phyloP scores from a whole-genome alignment of 352 stramenopile genomes.

The Globisporangium uncinulatum region DNA sequence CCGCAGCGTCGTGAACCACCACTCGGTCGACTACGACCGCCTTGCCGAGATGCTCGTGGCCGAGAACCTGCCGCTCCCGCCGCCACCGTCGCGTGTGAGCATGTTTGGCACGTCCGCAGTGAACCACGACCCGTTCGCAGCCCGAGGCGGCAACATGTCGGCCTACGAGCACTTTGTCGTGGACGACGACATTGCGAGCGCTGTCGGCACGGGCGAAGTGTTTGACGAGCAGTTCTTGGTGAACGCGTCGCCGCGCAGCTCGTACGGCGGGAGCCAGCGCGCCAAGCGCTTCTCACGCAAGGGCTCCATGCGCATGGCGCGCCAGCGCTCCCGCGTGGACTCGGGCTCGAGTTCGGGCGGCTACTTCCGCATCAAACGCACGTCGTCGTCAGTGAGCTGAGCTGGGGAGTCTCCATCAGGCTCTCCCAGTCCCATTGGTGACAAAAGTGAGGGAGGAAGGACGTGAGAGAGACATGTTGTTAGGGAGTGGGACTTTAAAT shows the following conservation, averaged over 20 bases:
- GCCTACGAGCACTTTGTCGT: slow-evolving; percentile 65
- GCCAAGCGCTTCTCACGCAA: slow-evolving; percentile 9
- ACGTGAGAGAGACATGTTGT: too few relatives aligned
- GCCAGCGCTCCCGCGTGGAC: slow-evolving; percentile 15
- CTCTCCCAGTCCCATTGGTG: too few relatives aligned
- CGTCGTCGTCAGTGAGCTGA: too few relatives aligned
- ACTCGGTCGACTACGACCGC: slow-evolving; percentile 53
- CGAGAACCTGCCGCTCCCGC: slow-evolving; percentile 39
- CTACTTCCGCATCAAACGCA: too few relatives aligned
- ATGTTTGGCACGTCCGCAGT: slow-evolving; percentile 58
- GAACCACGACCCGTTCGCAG: slow-evolving; percentile 45
- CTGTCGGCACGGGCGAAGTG: slow-evolving; percentile 8
- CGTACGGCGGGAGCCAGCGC: slow-evolving; percentile 8
- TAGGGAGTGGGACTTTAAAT: too few relatives aligned
- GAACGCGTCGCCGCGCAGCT: slow-evolving; percentile 22
- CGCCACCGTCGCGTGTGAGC: slow-evolving; percentile 51
- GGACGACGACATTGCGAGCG: slow-evolving; percentile 19
- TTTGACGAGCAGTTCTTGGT: slow-evolving; percentile 37
- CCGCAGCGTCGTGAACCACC: slow-evolving; percentile 56
- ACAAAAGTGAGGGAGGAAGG: too few relatives aligned
- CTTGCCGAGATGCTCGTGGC: slow-evolving; percentile 29
- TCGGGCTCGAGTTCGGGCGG: slow-evolving; percentile 12
- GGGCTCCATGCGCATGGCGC: neutral
- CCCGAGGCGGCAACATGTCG: slow-evolving; percentile 29
- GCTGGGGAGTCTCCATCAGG: too few relatives aligned